These are phyloP conservation scores for Lathyrus sativus DNA, from an alignment of 306 rosid genomes.

Conservation along the genomic window DNA sequence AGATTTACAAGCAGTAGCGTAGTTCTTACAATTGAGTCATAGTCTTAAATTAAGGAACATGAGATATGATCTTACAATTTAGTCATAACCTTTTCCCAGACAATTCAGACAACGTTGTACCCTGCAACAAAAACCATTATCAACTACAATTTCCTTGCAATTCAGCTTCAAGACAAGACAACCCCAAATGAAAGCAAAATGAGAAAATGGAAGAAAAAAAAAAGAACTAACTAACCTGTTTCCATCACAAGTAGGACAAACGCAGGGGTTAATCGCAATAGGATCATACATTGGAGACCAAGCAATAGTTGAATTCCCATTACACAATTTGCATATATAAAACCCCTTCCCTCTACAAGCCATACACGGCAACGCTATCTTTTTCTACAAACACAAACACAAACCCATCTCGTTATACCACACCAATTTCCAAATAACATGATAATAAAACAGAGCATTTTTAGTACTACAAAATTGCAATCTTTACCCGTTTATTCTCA, in stretches of 20 bases:
- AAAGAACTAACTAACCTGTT: constrained; percentile 60
- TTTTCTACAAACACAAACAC: constrained; percentile 54
- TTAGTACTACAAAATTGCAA: not conserved
- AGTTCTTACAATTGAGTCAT: no score
- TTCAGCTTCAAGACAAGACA: not conserved
- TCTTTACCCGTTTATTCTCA: constrained; percentile 73
- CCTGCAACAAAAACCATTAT: constrained; percentile 56
- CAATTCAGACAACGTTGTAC: constrained; percentile 87
- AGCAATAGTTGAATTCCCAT: constrained; percentile 67
- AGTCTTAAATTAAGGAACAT: not conserved
- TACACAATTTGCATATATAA: constrained; percentile 81
- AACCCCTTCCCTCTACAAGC: constrained; percentile 83
- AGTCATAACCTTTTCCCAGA: constrained; percentile 72
- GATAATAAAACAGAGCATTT: not conserved
- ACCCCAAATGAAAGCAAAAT: constrained; percentile 8
- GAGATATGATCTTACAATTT: not conserved
- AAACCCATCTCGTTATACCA: not conserved
- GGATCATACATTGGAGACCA: constrained; percentile 95
- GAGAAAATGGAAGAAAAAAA: not conserved
- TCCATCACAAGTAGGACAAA: constrained; percentile 95
- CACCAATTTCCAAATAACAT: not conserved
- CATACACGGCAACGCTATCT: constrained; percentile 64
- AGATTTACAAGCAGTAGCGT: no score
- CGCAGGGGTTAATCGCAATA: constrained; percentile 84
- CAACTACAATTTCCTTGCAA: not conserved